Conservation (phyloP, 1,284 basidiomycete species). For the Takashimella tepidaria region DNA sequence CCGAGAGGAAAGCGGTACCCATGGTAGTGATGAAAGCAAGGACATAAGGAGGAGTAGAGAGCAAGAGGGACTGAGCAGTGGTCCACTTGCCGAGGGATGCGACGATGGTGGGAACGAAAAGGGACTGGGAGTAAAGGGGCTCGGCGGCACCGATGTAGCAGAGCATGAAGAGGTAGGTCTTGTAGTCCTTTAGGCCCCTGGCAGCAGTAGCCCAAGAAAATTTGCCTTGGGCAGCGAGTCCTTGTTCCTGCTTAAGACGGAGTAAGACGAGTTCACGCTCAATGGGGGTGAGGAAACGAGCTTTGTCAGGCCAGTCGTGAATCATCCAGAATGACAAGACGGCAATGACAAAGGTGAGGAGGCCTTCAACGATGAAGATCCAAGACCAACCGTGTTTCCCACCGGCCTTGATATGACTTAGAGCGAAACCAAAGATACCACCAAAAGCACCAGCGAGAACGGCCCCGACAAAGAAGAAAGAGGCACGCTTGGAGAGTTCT, state of each 20-base stretch:
- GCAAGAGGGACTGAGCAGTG: constrained; percentile 44
- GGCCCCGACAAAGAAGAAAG: constrained; percentile 50
- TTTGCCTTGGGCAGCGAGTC: constrained; percentile 39
- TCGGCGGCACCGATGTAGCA: constrained; percentile 47
- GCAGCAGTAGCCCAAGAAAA: constrained; percentile 37
- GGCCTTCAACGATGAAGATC: constrained; percentile 51
- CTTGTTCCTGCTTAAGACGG: constrained; percentile 46
- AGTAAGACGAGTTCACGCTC: constrained; percentile 43
- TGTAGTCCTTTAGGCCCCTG: constrained; percentile 43
- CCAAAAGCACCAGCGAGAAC: constrained; percentile 49
- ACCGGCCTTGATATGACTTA: constrained; percentile 36
- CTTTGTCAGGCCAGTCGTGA: constrained; percentile 49
- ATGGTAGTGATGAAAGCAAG: constrained; percentile 51
- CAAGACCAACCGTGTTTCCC: constrained; percentile 49
- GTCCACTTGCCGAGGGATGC: constrained; percentile 45
- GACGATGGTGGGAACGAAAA: constrained; percentile 50
- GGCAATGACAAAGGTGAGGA: constrained; percentile 46
- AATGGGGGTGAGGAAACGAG: constrained; percentile 46
- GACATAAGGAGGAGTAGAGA: constrained; percentile 50
- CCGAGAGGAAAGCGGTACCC: constrained; percentile 44
- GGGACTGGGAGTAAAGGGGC: constrained; percentile 47
- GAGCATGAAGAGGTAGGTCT: constrained; percentile 40
- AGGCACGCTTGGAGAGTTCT: constrained; percentile 45
- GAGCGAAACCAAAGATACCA: constrained; percentile 44
- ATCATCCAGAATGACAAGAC: constrained; percentile 44